Base-by-base conservation (phyloP, 805 yeast species). In the Kuraishia hungarica region DNA sequence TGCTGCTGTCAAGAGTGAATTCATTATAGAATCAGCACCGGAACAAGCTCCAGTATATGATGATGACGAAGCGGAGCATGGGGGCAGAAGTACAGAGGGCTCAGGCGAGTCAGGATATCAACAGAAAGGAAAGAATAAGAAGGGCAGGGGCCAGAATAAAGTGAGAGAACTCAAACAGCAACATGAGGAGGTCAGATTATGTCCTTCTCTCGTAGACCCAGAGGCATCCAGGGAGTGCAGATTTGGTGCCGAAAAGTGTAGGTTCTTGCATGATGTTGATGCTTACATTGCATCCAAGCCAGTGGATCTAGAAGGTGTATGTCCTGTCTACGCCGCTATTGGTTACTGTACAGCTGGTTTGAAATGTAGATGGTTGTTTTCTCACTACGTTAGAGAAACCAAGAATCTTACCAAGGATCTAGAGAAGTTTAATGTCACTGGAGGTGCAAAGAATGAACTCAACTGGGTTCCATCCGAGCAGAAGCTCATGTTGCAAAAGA, bases 281-380 rank as follows among this genome's bases (percentile, higher is more conserved):
- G 74, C 69, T 51, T 94, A 90, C 63, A 67, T 94, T 29, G 71
- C 65, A 0, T 67, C 79, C 23, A 93, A 94, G 67, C 86, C 83
- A 1, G 76, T 71, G 0, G 98, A 94, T 66, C 72, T 89, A 22
- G 80, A 77, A 10, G 96, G 96, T 0, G 64, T 64, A 1, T 94
- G 99, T 70, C 98, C 99, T 0, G 97, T 89, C 2, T 91, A 73
- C 65, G 74, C 73, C 39, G 86, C 87, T 1, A 74, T 89, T 39
- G 99, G 99, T 0, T 84, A 82, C 64, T 94, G 99, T 75, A 96
- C 97, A 2, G 80, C 87, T 58, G 99, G 99, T 0, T 71, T 89
- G 62, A 93, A 89, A 68, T 94, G 99, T 72, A 81, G 97, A 63
- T 94, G 97, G 89, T 77, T 94, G 56, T 72, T 79, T 2, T 80